These are phyloP conservation scores for Trichoderma afroharzianum DNA, from an alignment of 2,329 filamentous ascomycete species.

Conservation along the genomic window DNA sequence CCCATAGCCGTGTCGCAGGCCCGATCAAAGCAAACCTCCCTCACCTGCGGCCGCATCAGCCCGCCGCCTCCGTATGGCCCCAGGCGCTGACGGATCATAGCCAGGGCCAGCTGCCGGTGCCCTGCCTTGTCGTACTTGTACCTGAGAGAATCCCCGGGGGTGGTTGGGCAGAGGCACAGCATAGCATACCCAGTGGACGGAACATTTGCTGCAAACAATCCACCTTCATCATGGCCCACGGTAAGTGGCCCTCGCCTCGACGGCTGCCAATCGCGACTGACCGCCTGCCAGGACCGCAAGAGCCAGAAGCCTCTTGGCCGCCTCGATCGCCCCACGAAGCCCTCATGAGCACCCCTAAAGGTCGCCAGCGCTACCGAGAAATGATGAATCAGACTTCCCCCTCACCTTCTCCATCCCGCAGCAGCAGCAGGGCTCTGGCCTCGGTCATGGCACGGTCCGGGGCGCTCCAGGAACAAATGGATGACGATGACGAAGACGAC, in stretches of 20 bases:
- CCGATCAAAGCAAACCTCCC: neutral
- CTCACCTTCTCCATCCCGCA: conserved; percentile 58
- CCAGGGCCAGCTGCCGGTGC: conserved; percentile 18
- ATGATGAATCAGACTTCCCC: conserved; percentile 64
- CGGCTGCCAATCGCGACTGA: conserved; percentile 9
- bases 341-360: conserved; percentile 67
- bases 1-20: neutral
- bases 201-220: neutral
- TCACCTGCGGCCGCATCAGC: conserved; percentile 6
- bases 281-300: conserved; percentile 19
- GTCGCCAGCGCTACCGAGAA: conserved; percentile 70
- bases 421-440: conserved; percentile 7
- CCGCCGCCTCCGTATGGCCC: conserved; percentile 12
- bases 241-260: conserved; percentile 5
- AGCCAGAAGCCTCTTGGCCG: conserved; percentile 58
- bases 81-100: conserved; percentile 12
- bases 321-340: conserved; percentile 64
- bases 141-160: neutral
- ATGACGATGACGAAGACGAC: conserved; percentile 56
- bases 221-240: conserved; percentile 17
- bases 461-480: conserved; percentile 32
- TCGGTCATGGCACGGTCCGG: conserved; percentile 27
- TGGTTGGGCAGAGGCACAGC: conserved; percentile 12
- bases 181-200: neutral
- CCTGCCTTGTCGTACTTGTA: conserved; percentile 17